Percentiles rank a stretch among this genome's conserved stretches.
These are phyloP conservation scores for Pisolithus sp. DNA, from an alignment of 768 basidiomycete genomes.

Conservation along the genomic window DNA sequence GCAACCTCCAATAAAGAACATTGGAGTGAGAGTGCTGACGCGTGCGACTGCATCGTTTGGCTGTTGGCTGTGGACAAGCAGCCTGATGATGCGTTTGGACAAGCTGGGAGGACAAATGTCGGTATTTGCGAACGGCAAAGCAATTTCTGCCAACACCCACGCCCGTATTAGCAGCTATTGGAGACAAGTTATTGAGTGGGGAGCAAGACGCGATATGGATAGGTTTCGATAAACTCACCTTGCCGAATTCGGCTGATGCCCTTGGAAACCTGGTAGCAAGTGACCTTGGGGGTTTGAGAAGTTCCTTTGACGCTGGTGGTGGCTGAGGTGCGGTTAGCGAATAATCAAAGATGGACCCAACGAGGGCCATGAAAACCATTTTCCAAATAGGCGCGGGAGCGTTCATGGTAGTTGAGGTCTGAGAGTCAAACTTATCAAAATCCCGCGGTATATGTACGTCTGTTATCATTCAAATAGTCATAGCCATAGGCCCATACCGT, in stretches of 20 bases:
- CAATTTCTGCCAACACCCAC: slow-evolving; percentile 8
- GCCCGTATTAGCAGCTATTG: not conserved
- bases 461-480: too few relatives aligned
- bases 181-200: not conserved
- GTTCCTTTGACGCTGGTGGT: not conserved
- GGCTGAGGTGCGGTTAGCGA: not conserved
- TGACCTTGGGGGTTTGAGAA: not conserved
- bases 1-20: slow-evolving; percentile 7
- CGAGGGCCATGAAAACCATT: not conserved
- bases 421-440: too few relatives aligned
- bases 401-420: not conserved
- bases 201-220: too few relatives aligned
- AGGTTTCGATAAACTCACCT: not conserved
- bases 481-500: too few relatives aligned
- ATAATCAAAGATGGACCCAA: not conserved
- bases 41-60: slow-evolving; percentile 4
- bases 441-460: too few relatives aligned
- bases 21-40: slow-evolving; percentile 7
- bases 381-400: not conserved
- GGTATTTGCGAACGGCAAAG: not conserved
- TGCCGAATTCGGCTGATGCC: not conserved
- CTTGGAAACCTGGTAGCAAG: not conserved
- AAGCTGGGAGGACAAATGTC: slow-evolving; percentile 3
- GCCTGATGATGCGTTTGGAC: not conserved
- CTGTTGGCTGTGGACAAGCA: not conserved